Percentiles rank a stretch among this genome's conserved stretches.
Conservation (phyloP, 2,329 filamentous ascomycete species). For the Aspergillus novofumigatus region DNA sequence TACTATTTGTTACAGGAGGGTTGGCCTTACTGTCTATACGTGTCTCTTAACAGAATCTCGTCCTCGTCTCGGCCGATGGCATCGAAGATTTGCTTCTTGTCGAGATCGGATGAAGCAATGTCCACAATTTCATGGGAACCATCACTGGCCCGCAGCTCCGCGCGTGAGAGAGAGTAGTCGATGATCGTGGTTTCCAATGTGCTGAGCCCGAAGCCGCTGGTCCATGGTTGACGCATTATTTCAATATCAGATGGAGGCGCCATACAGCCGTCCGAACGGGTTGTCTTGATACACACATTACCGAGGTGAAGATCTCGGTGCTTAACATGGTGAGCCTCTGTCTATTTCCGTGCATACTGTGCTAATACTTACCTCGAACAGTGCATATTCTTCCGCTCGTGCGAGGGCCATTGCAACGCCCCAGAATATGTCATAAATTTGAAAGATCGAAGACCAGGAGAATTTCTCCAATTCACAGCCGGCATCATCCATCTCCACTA, state of each 20-base stretch:
- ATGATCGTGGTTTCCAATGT: slow-evolving; percentile 61
- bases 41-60: slow-evolving; percentile 37
- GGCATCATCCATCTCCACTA: slow-evolving; percentile 64
- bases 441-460: slow-evolving; percentile 39
- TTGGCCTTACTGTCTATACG: slow-evolving; percentile 39
- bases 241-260: slow-evolving; percentile 31
- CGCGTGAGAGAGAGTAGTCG: slow-evolving; percentile 65
- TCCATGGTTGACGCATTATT: slow-evolving; percentile 26
- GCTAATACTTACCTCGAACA: slow-evolving; percentile 49
- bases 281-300: slow-evolving; percentile 58
- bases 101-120: slow-evolving; percentile 39
- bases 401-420: slow-evolving; percentile 59
- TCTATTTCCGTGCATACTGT: background rate
- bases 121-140: slow-evolving; percentile 22
- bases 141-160: slow-evolving; percentile 40
- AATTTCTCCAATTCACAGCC: slow-evolving; percentile 54
- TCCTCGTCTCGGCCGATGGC: slow-evolving; percentile 40
- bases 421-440: slow-evolving; percentile 64
- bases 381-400: slow-evolving; percentile 56
- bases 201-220: slow-evolving; percentile 49
- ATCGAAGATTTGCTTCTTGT: slow-evolving; percentile 42
- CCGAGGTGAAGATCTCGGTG: slow-evolving; percentile 64
- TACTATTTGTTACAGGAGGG: background rate
- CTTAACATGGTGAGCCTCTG: slow-evolving; percentile 21
- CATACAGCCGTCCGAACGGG: slow-evolving; percentile 27